Conservation (phyloP, 192 early-diverging fungal genomes). For the Helicostylum pulchrum region DNA sequence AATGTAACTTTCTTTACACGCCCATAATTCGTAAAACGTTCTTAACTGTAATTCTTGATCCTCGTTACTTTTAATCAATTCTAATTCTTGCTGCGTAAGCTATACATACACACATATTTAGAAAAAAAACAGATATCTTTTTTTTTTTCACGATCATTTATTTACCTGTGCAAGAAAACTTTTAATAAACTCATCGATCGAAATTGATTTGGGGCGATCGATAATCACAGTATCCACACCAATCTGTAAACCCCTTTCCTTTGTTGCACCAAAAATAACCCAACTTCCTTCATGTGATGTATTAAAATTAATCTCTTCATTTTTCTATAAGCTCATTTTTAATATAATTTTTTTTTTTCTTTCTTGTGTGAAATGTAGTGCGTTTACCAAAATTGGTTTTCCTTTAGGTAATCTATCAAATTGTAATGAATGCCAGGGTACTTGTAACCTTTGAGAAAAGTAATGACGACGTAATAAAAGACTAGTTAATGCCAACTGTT, state of each 20-base stretch:
- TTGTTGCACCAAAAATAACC: conserved; percentile 25
- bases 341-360: neutral
- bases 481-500: conserved; percentile 10
- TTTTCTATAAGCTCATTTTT: neutral
- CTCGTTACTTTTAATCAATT: neutral
- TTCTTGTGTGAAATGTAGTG: neutral
- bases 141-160: conserved; percentile 1
- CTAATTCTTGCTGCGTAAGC: conserved; percentile 1
- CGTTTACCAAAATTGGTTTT: conserved; percentile 21
- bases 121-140: conserved; percentile 2
- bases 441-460: conserved; percentile 1
- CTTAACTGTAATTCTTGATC: neutral
- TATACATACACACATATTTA: neutral
- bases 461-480: conserved; percentile 18
- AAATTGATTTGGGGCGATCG: neutral
- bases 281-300: conserved; percentile 26
- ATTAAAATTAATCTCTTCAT: conserved; percentile 19
- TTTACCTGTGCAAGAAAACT: conserved; percentile 23
- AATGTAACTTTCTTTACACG: conserved; percentile 26
- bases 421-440: conserved; percentile 4
- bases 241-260: neutral
- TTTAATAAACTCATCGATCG: conserved; percentile 11
- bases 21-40: conserved; percentile 27
- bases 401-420: conserved; percentile 7
- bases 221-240: conserved; percentile 24